Evolutionary conservation across 2,329 filamentous ascomycete genomes (phyloP), one percentile per base, ranked within the genome.

Genomic region (Arthrobotrys sphaeroides): DNA sequence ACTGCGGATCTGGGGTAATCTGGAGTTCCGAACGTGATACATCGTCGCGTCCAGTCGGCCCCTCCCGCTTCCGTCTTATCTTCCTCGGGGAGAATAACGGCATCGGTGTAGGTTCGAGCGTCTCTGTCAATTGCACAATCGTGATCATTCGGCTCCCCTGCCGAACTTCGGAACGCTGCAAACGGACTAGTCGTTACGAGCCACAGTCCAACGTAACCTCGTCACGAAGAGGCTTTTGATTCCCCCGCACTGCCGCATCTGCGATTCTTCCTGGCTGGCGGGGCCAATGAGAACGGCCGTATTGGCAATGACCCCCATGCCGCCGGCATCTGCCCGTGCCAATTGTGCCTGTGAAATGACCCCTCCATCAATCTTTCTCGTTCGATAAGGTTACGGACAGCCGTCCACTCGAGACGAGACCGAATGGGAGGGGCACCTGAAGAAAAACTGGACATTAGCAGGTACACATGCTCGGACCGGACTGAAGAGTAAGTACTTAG

Each of bases 281-380:
- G 40, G 42, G 47, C 72, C 72, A 75, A 75, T 75, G 55, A 64
- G 26, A 49, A 43, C 12, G 10, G 7, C 36, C 20, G 53, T 38
- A 75, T 75, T 69, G 61, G 55, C 70, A 74, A 74, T 31, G 18
- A n/a, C n/a, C n/a, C n/a, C n/a, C n/a, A n/a, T n/a, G n/a, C n/a
- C n/a, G n/a, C n/a, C n/a, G n/a, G 42, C 22, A 36, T 13, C 49
- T 49, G 24, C 51, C 24, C 40, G 38, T 59, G 36, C 51, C n/a
- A 26, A 22, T 20, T 10, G 16, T 45, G 16, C 20, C 2, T 13
- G n/a, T 45, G 9, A 16, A 10, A 59, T 26, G 12, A 26, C 43
- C 43, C 10, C 43, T 22, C 22, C 43, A 10, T 24, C 16, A 22
- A 18, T 36, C 61, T 13, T 12, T 18, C n/a, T 47, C 51, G 7